These are phyloP conservation scores for Citrus trifoliata DNA, from an alignment of 345 rosid genomes.

Conservation along the genomic window DNA sequence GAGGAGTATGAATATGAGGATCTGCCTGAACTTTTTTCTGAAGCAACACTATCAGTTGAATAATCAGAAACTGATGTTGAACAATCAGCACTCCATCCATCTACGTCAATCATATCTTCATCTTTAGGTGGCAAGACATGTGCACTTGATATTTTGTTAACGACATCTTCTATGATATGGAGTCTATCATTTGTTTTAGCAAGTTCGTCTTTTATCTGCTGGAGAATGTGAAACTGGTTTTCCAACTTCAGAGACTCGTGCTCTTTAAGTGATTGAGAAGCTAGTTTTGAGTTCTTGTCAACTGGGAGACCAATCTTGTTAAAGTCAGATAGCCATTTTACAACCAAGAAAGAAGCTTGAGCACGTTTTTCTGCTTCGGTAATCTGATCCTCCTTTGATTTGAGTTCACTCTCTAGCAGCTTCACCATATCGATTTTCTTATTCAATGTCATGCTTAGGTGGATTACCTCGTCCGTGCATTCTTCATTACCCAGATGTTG, in stretches of 20 bases:
- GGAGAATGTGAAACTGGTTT: constrained; percentile 35
- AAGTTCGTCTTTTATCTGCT: constrained; percentile 40
- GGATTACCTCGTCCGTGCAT: constrained; percentile 33
- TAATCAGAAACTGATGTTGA: constrained; percentile 51
- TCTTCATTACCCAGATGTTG: constrained; percentile 35
- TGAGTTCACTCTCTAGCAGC: constrained; percentile 32
- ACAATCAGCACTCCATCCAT: constrained; percentile 46
- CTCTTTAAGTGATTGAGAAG: constrained; percentile 17
- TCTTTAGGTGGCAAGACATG: constrained; percentile 24
- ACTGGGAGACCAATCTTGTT: constrained; percentile 15
- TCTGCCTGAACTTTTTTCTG: constrained; percentile 16
- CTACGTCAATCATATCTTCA: constrained; percentile 37
- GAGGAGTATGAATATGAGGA: constrained; percentile 14
- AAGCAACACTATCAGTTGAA: constrained; percentile 35
- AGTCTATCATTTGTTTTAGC: constrained; percentile 35
- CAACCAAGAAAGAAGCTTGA: constrained; percentile 43
- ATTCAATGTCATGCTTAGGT: constrained; percentile 30
- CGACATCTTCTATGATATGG: constrained; percentile 28
- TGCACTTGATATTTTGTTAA: constrained; percentile 27
- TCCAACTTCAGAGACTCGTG: constrained; percentile 21
- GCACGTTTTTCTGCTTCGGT: constrained; percentile 45
- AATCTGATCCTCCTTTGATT: constrained; percentile 33
- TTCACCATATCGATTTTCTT: constrained; percentile 41
- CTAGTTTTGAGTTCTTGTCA: background rate
- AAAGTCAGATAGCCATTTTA: constrained; percentile 53